These are phyloP conservation scores for Skeletonema tropicum DNA, from an alignment of 108 stramenopile genomes.

Conservation along the genomic window DNA sequence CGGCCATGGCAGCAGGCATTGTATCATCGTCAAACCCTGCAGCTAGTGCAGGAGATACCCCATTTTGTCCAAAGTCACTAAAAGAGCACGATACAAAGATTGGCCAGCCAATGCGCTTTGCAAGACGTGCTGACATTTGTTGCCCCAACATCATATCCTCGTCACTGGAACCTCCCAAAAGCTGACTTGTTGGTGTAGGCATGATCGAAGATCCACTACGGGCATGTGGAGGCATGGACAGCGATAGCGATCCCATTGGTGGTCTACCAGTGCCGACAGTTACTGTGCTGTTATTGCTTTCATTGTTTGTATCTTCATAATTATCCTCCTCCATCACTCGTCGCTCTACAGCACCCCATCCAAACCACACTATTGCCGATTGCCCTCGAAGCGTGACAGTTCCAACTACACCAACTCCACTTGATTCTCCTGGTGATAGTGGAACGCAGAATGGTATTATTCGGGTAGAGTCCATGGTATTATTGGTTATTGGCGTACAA, in stretches of 20 bases:
- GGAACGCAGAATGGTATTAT: conserved; percentile 34
- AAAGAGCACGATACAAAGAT: conserved; percentile 78
- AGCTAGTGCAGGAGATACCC: conserved; percentile 12
- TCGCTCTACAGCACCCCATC: conserved; percentile 55
- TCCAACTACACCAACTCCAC: conserved; percentile 62
- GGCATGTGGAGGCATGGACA: conserved; percentile 67
- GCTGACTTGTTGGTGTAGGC: conserved; percentile 50
- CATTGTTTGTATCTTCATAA: neutral
- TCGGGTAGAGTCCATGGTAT: neutral
- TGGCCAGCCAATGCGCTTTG: conserved; percentile 53
- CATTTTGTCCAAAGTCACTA: neutral
- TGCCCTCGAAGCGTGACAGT: conserved; percentile 58
- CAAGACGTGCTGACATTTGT: conserved; percentile 69
- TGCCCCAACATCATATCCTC: conserved; percentile 70
- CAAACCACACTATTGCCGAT: conserved; percentile 77
- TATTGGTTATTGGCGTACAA: no score
- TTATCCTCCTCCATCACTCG: conserved; percentile 9
- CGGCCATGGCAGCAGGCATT: conserved; percentile 66
- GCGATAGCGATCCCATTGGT: conserved; percentile 63
- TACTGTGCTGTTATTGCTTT: neutral
- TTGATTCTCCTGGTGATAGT: conserved; percentile 1
- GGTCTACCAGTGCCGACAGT: conserved; percentile 44
- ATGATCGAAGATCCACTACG: conserved; percentile 36
- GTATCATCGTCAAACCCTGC: conserved; percentile 43
- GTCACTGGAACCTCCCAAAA: conserved; percentile 66